These are phyloP conservation scores for Pseudonitzschia pungens DNA, from an alignment of 108 stramenopile genomes.

Conservation along the genomic window DNA sequence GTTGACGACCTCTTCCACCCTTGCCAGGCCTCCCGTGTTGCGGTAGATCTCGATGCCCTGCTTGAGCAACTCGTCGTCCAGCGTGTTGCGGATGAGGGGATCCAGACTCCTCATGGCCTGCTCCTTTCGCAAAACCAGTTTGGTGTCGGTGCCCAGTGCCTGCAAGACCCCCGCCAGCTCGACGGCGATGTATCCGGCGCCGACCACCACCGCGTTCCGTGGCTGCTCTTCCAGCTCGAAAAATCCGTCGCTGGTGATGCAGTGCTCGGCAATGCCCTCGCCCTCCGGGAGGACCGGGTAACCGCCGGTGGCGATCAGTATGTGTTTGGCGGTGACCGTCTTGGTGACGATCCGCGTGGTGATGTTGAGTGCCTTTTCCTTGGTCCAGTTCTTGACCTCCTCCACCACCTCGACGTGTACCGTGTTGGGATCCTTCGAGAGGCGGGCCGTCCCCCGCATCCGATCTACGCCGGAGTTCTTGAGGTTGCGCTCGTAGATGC, in stretches of 20 bases:
- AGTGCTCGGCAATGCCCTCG: slow-evolving; percentile 70
- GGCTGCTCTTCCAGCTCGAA: slow-evolving; percentile 85
- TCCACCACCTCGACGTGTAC: slow-evolving; percentile 18
- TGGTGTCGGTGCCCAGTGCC: slow-evolving; percentile 67
- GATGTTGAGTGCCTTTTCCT: background rate
- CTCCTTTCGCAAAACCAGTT: slow-evolving; percentile 61
- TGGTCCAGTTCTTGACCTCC: background rate
- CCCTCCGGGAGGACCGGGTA: slow-evolving; percentile 64
- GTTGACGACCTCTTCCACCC: slow-evolving; percentile 67
- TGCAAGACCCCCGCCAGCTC: slow-evolving; percentile 92
- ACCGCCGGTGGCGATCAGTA: slow-evolving; percentile 93
- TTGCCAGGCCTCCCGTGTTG: slow-evolving; percentile 65
- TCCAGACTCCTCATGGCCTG: slow-evolving; percentile 84
- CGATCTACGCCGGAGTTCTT: slow-evolving; percentile 50
- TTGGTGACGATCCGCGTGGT: slow-evolving; percentile 19
- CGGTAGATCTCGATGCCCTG: slow-evolving; percentile 72
- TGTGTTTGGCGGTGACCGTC: slow-evolving; percentile 54
- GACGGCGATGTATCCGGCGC: slow-evolving; percentile 97
- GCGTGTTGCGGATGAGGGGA: slow-evolving; percentile 61
- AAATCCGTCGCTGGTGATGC: slow-evolving; percentile 89
- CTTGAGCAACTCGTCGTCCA: slow-evolving; percentile 71
- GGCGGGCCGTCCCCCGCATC: slow-evolving; percentile 58
- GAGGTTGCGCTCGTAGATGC: slow-evolving; percentile 79
- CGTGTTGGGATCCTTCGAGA: slow-evolving; percentile 55
- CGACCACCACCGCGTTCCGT: slow-evolving; percentile 85